A percentile compares a stretch with the other conserved stretches of the same genome.
phyloP scores from a whole-genome alignment of 257 asterid genomes.

The Voacanga thouarsii region DNA sequence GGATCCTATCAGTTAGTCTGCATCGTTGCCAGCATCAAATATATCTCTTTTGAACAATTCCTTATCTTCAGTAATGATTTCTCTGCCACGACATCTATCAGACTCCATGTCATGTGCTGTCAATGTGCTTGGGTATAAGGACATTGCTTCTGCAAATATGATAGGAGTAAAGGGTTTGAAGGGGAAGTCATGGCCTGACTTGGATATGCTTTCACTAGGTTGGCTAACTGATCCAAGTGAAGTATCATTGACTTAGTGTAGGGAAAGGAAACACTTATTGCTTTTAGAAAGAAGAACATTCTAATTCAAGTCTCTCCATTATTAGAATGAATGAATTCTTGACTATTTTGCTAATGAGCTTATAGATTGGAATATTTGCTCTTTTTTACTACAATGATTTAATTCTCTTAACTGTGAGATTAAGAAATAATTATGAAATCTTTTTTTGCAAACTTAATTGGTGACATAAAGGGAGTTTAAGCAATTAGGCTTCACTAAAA shows the following conservation, averaged over 20 bases:
- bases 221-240: constrained; percentile 80
- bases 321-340: background rate
- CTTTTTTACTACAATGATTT: background rate
- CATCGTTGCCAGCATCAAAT: too few species aligned
- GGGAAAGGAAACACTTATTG: background rate
- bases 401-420: background rate
- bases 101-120: background rate
- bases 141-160: constrained; percentile 69
- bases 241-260: background rate
- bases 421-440: background rate
- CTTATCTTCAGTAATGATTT: too few species aligned
- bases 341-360: background rate
- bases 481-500: background rate
- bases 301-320: background rate
- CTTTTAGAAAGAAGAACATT: background rate
- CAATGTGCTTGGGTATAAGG: too few species aligned
- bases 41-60: too few species aligned
- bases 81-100: too few species aligned
- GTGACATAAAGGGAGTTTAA: background rate
- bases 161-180: constrained; percentile 69
- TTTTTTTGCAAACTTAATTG: background rate
- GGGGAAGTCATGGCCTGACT: constrained; percentile 99
- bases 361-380: background rate
- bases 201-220: constrained; percentile 95
- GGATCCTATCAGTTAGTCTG: too few species aligned